Base-by-base conservation (phyloP, 2,329 filamentous ascomycete genomes). In the Orbilia quercus region DNA sequence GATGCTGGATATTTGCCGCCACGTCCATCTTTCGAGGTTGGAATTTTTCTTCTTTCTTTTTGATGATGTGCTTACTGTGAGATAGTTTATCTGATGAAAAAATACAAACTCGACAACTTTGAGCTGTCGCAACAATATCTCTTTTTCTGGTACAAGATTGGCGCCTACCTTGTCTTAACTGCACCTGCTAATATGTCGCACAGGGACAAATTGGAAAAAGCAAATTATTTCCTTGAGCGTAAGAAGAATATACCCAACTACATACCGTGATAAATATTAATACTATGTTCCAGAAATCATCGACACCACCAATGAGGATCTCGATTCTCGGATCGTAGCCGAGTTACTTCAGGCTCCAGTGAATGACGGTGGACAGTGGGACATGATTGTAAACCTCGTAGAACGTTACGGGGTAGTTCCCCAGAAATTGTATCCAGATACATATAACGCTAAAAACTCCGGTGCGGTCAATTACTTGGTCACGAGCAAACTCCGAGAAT, bases 1-100 rank as follows among this genome's bases (percentile, higher is more conserved):
- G 92, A 75, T 96, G 92, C 84, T 96, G 92, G 92, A 86, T 96
- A 75, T 96, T 96, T 77, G 92, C 92, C 0, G 88, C 90, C 2
- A 95, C 91, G n/a, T 96, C 96, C 77, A 89, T 96, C 64, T 95
- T 96, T 82, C 89, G 92, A 25, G 86, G 66, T 72, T 14, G 12
- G 20, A 25, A 31, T 16, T 22, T 11, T 25, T 25, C 16, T 53
- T 20, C 16, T 25, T 14, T 18, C 12, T 14, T 22, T 2, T 1
- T 7, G 20, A 45, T 11, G 38, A 38, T 45, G 9, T 34, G 5
- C 12, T 23, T 31, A 28, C 2, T 16, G 14, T 7, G 44, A 45
- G 20, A 36, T 54, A 72, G 66, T 96, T n/a, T 90, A 91, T 0
- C 84, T 96, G 50, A 94, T 95, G 89, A 90, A 91, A 81, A 89